Evolutionary conservation across 2,329 filamentous ascomycete species (phyloP).

Genomic region (Colletotrichum magnum): DNA sequence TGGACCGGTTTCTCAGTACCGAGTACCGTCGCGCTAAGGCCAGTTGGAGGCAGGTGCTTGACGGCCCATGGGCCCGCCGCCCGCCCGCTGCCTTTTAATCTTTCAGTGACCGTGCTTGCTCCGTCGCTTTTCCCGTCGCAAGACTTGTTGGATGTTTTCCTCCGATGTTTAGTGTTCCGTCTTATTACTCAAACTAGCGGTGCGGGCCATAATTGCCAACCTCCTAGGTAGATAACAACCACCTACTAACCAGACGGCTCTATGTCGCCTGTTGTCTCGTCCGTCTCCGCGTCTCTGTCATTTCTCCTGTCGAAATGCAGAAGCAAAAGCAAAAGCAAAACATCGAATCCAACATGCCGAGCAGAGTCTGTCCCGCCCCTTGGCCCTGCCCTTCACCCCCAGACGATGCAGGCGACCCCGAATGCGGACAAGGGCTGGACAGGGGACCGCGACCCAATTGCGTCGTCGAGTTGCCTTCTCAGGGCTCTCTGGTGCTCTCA

Average conservation of each 20-base stretch:
- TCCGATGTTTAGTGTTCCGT: slow-evolving; percentile 11
- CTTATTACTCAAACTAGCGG: slow-evolving; percentile 9
- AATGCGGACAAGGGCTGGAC: slow-evolving; percentile 35
- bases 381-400: slow-evolving; percentile 19
- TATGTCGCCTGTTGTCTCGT: slow-evolving; percentile 7
- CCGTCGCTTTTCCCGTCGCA: too few relatives aligned
- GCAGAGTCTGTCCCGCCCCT: slow-evolving; percentile 7
- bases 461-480: slow-evolving; percentile 38
- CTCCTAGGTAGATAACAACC: too few relatives aligned
- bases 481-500: slow-evolving; percentile 43
- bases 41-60: slow-evolving; percentile 9
- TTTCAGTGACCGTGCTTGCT: too few relatives aligned
- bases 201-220: slow-evolving; percentile 26
- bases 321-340: slow-evolving; percentile 11
- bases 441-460: slow-evolving; percentile 55
- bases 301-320: slow-evolving; percentile 1
- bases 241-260: too few relatives aligned
- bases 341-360: slow-evolving; percentile 21
- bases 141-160: slow-evolving; percentile 9
- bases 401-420: slow-evolving; percentile 38
- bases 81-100: neutral
- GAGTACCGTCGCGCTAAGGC: slow-evolving; percentile 18
- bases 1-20: neutral
- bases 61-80: slow-evolving; percentile 7
- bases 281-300: neutral